These are phyloP conservation scores for Pleurotus eryngii DNA, from an alignment of 768 basidiomycete genomes.

Conservation along the genomic window DNA sequence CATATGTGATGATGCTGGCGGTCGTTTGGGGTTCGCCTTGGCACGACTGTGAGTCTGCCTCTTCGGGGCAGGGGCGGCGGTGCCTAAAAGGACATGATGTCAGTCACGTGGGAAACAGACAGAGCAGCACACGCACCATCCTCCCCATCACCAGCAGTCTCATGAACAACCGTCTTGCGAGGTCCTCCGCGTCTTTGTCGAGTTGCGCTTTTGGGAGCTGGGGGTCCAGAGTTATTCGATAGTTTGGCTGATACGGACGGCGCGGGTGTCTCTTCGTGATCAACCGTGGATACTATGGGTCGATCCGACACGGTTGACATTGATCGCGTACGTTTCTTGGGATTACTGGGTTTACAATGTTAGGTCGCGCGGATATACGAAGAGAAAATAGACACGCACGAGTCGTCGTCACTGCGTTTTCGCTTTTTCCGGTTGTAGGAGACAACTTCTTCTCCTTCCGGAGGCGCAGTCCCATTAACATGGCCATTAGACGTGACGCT, in stretches of 20 bases:
- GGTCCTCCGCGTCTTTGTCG: slow-evolving; percentile 42
- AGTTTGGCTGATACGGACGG: slow-evolving; percentile 23
- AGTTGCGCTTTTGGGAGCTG: slow-evolving; percentile 18
- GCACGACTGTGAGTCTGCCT: slow-evolving; percentile 34
- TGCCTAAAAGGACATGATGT: slow-evolving; percentile 8
- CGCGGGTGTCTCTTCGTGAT: slow-evolving; percentile 41
- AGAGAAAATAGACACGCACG: slow-evolving; percentile 39
- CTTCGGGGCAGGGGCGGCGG: slow-evolving; percentile 23
- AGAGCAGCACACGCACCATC: slow-evolving; percentile 47
- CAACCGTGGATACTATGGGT: slow-evolving; percentile 33
- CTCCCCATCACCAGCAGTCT: slow-evolving; percentile 49
- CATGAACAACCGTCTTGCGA: slow-evolving; percentile 34
- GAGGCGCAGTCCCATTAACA: slow-evolving; percentile 31
- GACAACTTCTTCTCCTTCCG: slow-evolving; percentile 41
- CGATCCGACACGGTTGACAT: slow-evolving; percentile 69
- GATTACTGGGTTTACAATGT: not conserved
- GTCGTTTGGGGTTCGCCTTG: slow-evolving; percentile 42
- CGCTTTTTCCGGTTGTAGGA: slow-evolving; percentile 58
- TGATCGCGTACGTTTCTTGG: slow-evolving; percentile 76
- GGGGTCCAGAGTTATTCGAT: slow-evolving; percentile 24
- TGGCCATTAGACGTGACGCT: slow-evolving; percentile 32
- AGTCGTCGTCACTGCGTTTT: slow-evolving; percentile 72
- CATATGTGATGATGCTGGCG: slow-evolving; percentile 27
- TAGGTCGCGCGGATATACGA: not conserved
- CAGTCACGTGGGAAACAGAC: slow-evolving; percentile 1